Conservation (phyloP, 2,329 filamentous ascomycete species). For the Sporothrix schenckii region DNA sequence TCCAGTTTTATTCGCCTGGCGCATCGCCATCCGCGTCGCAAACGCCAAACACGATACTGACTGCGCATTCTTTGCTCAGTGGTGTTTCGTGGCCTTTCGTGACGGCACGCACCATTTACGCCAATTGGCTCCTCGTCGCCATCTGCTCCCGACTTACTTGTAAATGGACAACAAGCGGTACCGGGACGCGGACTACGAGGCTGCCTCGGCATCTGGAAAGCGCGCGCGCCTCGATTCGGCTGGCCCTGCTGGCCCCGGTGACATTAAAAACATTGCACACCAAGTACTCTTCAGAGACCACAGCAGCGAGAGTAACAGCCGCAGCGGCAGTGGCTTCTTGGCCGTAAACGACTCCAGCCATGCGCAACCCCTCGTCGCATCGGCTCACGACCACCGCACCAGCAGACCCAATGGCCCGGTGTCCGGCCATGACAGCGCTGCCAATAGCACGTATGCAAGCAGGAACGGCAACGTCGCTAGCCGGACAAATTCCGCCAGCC, state of each 20-base stretch:
- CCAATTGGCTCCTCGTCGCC: background rate
- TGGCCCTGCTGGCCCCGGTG: background rate
- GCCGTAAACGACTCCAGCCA: background rate
- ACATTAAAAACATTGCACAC: constrained; percentile 26
- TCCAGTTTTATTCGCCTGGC: background rate
- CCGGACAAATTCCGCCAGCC: background rate
- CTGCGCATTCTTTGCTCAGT: background rate
- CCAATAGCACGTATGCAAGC: background rate
- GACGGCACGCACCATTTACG: background rate
- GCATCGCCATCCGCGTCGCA: constrained; percentile 18
- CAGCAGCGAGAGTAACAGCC: background rate
- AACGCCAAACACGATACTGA: background rate
- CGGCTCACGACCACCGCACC: background rate
- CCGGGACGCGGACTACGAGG: constrained; percentile 33
- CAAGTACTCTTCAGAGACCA: background rate
- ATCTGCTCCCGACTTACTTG: background rate
- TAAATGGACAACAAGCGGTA: constrained; percentile 35
- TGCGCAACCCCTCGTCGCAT: background rate
- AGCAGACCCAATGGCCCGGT: background rate
- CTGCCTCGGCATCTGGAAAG: constrained; percentile 30
- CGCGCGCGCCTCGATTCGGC: constrained; percentile 30
- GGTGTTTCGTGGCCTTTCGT: background rate
- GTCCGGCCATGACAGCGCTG: background rate
- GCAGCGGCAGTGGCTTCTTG: constrained; percentile 3
- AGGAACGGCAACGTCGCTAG: background rate